Conservation (phyloP, 2,329 filamentous ascomycete genomes). For the Sporothrix inflata region DNA sequence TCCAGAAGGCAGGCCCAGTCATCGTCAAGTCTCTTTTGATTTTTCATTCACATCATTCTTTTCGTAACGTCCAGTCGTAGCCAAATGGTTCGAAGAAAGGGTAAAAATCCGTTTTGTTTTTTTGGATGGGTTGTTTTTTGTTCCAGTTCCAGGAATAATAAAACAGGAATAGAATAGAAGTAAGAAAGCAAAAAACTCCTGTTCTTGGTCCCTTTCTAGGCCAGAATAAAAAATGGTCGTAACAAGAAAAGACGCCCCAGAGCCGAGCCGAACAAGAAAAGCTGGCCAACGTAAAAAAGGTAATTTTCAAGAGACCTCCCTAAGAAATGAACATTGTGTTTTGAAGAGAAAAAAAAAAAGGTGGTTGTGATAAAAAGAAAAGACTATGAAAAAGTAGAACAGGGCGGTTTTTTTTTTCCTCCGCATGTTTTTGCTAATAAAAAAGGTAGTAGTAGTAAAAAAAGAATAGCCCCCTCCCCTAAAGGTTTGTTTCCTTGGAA, state of each 20-base stretch:
- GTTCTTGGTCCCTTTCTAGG: conserved; percentile 6
- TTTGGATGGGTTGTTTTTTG: not conserved
- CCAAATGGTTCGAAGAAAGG: not conserved
- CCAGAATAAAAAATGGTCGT: not conserved
- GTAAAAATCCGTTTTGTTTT: not conserved
- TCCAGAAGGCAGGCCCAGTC: not conserved
- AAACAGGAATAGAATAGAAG: not conserved
- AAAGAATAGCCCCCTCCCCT: not conserved
- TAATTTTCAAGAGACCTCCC: not conserved
- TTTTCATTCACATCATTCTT: not conserved
- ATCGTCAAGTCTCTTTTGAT: not conserved
- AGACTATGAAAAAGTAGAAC: conserved; percentile 19
- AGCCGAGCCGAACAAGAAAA: not conserved
- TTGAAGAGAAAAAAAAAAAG: conserved; percentile 13
- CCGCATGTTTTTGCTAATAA: conserved; percentile 13
- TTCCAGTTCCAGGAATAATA: conserved; percentile 10
- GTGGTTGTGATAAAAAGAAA: not conserved
- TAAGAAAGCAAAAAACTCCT: not conserved
- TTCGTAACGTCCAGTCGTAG: not conserved
- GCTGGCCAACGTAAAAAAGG: not conserved
- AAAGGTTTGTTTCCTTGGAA: not conserved
- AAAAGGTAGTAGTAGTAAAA: conserved; percentile 7
- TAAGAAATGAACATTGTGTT: not conserved
- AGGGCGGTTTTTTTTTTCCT: not conserved
- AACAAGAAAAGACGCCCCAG: not conserved